Conservation (phyloP, 2,329 filamentous ascomycete genomes). For the Sclerotinia trifoliorum region DNA sequence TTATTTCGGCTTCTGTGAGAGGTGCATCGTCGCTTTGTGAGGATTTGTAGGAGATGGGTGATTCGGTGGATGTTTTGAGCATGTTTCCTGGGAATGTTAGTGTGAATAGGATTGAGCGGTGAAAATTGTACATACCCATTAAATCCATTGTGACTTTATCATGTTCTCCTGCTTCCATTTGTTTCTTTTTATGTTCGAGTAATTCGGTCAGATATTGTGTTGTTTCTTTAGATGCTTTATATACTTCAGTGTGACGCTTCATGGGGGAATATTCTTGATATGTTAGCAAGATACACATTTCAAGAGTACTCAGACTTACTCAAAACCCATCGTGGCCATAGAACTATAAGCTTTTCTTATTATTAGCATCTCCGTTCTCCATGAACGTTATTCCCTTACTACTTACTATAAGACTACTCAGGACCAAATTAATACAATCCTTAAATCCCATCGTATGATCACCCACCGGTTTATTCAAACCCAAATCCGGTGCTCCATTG, state of each 20-base stretch:
- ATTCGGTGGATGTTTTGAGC: slow-evolving; percentile 30
- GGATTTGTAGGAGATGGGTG: background rate
- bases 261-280: slow-evolving; percentile 40
- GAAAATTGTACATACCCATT: slow-evolving; percentile 24
- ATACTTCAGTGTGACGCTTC: slow-evolving; percentile 44
- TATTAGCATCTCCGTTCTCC: background rate
- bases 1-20: slow-evolving; percentile 36
- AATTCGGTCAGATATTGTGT: slow-evolving; percentile 52
- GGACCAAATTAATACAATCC: slow-evolving; percentile 47
- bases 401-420: slow-evolving; percentile 45
- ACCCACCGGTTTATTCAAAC: slow-evolving; percentile 2
- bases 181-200: slow-evolving; percentile 41
- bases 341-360: slow-evolving; percentile 13
- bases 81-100: slow-evolving; percentile 26
- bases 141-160: slow-evolving; percentile 34
- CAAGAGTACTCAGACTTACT: slow-evolving; percentile 31
- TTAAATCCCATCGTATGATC: slow-evolving; percentile 48
- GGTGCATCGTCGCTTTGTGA: slow-evolving; percentile 13
- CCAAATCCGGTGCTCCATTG: background rate
- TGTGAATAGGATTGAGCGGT: background rate
- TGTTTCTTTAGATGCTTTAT: slow-evolving; percentile 48
- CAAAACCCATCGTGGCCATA: slow-evolving; percentile 47
- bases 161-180: slow-evolving; percentile 29
- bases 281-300: background rate
- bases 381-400: background rate